Percentiles rank a stretch among this genome's conserved stretches.
Evolutionary conservation across 2,329 filamentous ascomycete species (phyloP).

Genomic region (Tolypocladium album): DNA sequence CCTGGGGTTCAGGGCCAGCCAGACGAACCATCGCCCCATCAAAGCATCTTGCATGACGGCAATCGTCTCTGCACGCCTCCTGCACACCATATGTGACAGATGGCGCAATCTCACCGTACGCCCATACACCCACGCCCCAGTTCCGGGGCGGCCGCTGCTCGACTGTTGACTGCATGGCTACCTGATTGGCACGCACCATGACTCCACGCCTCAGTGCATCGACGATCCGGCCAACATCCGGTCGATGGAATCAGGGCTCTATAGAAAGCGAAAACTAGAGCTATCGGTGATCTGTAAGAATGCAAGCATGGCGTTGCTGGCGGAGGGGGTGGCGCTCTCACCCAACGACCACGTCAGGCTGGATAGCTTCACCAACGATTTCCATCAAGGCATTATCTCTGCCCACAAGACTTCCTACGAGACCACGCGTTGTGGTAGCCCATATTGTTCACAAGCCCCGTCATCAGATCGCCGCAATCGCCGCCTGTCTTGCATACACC

Average conservation of each 20-base stretch:
- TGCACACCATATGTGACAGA: not conserved
- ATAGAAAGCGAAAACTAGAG: not conserved
- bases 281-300: not conserved
- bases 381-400: not conserved
- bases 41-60: not conserved
- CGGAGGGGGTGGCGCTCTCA: too few species aligned
- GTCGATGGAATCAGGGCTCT: not conserved
- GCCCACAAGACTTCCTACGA: not conserved
- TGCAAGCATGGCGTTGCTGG: not conserved
- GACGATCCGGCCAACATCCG: too few species aligned
- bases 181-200: not conserved
- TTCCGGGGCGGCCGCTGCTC: not conserved
- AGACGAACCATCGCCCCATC: too few species aligned
- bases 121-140: too few species aligned
- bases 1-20: not conserved
- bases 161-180: not conserved
- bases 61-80: not conserved
- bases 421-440: not conserved
- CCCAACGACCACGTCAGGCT: not conserved
- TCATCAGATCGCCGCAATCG: not conserved
- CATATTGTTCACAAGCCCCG: not conserved
- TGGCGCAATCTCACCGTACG: not conserved
- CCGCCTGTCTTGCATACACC: not conserved
- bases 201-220: not conserved
- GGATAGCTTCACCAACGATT: not conserved